phyloP scores from a whole-genome alignment of 352 stramenopile genomes.

The Elongisporangium senticosum region DNA sequence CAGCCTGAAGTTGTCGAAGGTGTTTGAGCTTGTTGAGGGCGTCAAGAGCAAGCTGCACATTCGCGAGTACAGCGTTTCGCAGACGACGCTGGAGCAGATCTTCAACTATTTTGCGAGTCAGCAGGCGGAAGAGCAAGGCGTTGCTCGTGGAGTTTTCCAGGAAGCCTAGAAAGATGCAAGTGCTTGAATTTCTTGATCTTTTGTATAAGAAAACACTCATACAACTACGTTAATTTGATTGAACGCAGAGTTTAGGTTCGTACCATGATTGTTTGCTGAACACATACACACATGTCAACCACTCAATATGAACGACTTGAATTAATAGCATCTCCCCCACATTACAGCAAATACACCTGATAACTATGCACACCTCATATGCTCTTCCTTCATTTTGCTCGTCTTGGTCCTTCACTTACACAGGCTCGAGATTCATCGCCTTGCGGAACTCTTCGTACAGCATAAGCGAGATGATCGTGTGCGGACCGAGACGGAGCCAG shows the following conservation, averaged over 20 bases:
- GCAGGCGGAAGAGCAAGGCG: slow-evolving; percentile 43
- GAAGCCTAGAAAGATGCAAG: background rate
- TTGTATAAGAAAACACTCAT: background rate
- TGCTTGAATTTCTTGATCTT: too few species aligned
- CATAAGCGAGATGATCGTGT: slow-evolving; percentile 79
- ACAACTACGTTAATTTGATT: background rate
- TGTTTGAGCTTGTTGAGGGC: slow-evolving; percentile 74
- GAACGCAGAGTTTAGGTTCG: too few species aligned
- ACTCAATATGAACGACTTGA: background rate
- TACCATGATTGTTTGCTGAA: background rate
- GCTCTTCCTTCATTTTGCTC: too few species aligned
- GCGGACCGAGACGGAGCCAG: slow-evolving; percentile 63
- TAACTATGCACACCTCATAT: background rate
- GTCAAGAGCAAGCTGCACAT: slow-evolving; percentile 58
- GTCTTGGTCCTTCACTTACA: slow-evolving; percentile 21
- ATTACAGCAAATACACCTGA: background rate
- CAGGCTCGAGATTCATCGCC: slow-evolving; percentile 41
- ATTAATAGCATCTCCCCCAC: background rate
- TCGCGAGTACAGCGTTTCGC: slow-evolving; percentile 82
- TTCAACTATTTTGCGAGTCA: slow-evolving; percentile 86
- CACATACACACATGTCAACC: background rate
- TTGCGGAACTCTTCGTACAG: slow-evolving; percentile 63
- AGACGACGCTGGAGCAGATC: slow-evolving; percentile 88
- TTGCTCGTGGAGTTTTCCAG: slow-evolving; percentile 20
- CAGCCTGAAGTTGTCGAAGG: slow-evolving; percentile 46